These are phyloP conservation scores for Silene coronaria DNA, from an alignment of 179 eudicot species.

Conservation along the genomic window DNA sequence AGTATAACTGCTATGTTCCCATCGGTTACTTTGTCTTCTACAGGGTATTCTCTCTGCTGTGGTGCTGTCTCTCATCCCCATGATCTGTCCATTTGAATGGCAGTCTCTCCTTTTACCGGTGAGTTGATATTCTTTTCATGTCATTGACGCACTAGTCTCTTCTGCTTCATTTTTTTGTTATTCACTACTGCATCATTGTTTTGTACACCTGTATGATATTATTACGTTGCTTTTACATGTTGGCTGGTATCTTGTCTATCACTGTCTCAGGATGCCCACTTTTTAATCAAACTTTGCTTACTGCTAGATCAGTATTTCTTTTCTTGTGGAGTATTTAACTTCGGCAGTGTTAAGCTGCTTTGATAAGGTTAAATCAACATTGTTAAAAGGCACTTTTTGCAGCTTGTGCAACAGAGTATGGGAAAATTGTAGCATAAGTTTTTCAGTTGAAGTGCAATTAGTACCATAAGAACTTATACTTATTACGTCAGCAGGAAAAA, in stretches of 20 bases:
- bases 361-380: not conserved
- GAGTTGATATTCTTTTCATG: conserved; percentile 14
- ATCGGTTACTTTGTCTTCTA: conserved; percentile 19
- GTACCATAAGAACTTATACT: too few relatives aligned
- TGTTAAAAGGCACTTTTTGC: not conserved
- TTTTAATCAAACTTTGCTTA: not conserved
- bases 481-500: too few relatives aligned
- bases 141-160: not conserved
- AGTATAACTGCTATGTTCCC: conserved; percentile 2
- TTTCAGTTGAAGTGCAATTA: too few relatives aligned
- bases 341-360: not conserved
- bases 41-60: conserved; percentile 75
- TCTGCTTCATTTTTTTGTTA: not conserved
- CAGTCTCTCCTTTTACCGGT: conserved; percentile 93
- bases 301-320: not conserved
- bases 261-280: not conserved
- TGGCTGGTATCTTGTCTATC: not conserved
- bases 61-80: conserved; percentile 66
- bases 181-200: not conserved
- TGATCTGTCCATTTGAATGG: conserved; percentile 98
- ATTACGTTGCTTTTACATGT: not conserved
- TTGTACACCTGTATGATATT: not conserved
- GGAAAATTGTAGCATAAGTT: not conserved
- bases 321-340: not conserved
- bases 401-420: not conserved